Base-by-base conservation (phyloP, 2,329 filamentous ascomycete species). In the Diaporthe aspalathi region DNA sequence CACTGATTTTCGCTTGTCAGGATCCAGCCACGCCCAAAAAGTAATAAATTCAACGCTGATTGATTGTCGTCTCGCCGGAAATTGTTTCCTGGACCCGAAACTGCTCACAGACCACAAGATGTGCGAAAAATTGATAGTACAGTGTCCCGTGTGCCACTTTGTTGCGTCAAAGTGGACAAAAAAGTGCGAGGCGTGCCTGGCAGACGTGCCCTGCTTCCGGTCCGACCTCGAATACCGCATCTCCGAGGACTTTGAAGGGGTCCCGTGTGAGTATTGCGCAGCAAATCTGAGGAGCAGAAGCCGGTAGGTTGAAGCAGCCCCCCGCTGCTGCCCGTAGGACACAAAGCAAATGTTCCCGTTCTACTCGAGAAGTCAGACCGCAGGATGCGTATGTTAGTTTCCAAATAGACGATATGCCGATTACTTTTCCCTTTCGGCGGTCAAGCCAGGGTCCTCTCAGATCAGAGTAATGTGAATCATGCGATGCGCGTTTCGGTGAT, bases 201-300 rank as follows among this genome's bases (percentile, higher is more conserved):
- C 32, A 60, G 43, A 12, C 27, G 43, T 52, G 17, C 67, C 67
- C 11, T 60, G 53, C 43, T 52, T 60, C 6, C 40, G 22, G 5
- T 29, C 17, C 32, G 66, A 68, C 32, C 22, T 50, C 9, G 53
- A 32, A 5, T 22, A 45, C 29, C 27, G 32, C 7, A 50, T 8
- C 5, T 35, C 66, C 16, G 53, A 22, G n/a, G 67, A 22, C 16
- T 60, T 60, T 35, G 53, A 68, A 17, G 17, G n/a, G 20, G 22
- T 52, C 53, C 53, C 16, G 29, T 68, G 32, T 47, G 67, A 60
- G n/a, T 68, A 20, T 43, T 68, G 43, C 43, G n/a, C n/a, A 49
- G 32, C 43, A 27, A 22, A 17, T n/a, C 16, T 43, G 17, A n/a
- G n/a, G n/a, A n/a, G n/a, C n/a, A n/a, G n/a, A n/a, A 14, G 8